These are phyloP conservation scores for Capillidium heterosporum DNA, from an alignment of 371 early-diverging fungal species.

Conservation along the genomic window DNA sequence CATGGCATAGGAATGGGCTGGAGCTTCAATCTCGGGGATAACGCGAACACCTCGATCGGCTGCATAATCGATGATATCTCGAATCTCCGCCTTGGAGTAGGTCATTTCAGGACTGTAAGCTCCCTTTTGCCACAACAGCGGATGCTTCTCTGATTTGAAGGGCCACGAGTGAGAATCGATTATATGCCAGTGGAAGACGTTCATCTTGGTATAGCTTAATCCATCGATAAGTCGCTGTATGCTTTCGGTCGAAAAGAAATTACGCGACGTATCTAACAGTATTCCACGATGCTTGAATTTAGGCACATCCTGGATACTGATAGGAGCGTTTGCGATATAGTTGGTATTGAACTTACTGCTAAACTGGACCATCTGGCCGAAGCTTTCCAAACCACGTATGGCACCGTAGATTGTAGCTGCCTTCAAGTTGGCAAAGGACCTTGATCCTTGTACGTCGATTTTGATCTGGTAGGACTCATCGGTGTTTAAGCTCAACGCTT, in stretches of 20 bases:
- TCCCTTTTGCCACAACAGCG: constrained; percentile 33
- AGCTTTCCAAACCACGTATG: constrained; percentile 52
- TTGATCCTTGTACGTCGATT: no score
- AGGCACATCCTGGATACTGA: constrained; percentile 46
- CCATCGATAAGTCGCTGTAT: constrained; percentile 41
- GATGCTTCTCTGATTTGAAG: constrained; percentile 28
- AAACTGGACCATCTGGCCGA: constrained; percentile 35
- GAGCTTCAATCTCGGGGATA: constrained; percentile 60
- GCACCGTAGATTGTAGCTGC: constrained; percentile 53
- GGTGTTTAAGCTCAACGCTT: no score
- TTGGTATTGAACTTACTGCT: constrained; percentile 4
- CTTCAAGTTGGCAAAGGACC: constrained; percentile 12
- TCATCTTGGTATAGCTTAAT: constrained; percentile 58
- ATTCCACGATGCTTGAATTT: constrained; percentile 50
- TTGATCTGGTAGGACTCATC: constrained; percentile 6
- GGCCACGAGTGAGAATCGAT: constrained; percentile 64
- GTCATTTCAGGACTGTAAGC: constrained; percentile 33
- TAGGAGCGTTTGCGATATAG: constrained; percentile 23
- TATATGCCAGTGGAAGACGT: constrained; percentile 74
- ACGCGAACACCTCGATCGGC: constrained; percentile 42
- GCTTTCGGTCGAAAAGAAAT: constrained; percentile 39
- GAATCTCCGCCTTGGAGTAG: constrained; percentile 38
- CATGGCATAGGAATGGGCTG: constrained; percentile 43
- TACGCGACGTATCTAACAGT: constrained; percentile 55
- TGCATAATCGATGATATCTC: constrained; percentile 40